Percentiles rank a stretch among this genome's conserved stretches.
Evolutionary conservation across 768 basidiomycete species (phyloP).

Genomic region (Amanita phalloides): DNA sequence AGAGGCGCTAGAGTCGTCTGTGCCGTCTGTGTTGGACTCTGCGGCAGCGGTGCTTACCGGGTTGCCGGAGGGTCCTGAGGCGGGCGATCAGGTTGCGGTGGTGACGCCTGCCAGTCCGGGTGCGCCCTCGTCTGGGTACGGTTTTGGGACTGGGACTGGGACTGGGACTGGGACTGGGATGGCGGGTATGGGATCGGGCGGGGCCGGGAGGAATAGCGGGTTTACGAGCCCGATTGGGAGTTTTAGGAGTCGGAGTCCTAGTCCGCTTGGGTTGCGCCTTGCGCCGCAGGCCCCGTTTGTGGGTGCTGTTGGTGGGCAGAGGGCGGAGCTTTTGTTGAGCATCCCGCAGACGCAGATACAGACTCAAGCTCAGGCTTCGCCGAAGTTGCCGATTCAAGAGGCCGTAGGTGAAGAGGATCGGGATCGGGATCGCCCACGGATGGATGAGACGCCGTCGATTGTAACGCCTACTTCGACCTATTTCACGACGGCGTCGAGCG

Average conservation of each 20-base stretch:
- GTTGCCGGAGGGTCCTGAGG: constrained; percentile 25
- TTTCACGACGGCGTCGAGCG: constrained; percentile 22
- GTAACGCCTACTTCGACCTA: constrained; percentile 40
- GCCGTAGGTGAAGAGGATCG: not conserved
- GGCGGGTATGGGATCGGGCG: no score
- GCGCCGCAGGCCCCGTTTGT: constrained; percentile 1
- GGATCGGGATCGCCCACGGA: not conserved
- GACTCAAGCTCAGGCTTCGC: not conserved
- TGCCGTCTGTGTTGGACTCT: constrained; percentile 78
- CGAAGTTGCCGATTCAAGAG: not conserved
- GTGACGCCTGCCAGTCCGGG: constrained; percentile 33
- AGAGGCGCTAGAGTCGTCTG: constrained; percentile 66
- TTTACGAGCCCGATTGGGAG: constrained; percentile 64
- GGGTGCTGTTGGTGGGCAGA: constrained; percentile 8
- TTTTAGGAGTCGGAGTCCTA: constrained; percentile 56
- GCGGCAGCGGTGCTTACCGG: constrained; percentile 65
- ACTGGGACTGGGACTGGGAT: no score
- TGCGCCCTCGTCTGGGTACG: no score
- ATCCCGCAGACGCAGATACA: constrained; percentile 24
- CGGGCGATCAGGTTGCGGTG: constrained; percentile 51
- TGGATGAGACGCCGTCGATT: constrained; percentile 19
- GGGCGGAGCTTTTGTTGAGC: constrained; percentile 37
- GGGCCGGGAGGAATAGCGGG: constrained; percentile 30
- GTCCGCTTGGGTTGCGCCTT: constrained; percentile 31
- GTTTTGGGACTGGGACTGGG: no score